These are phyloP conservation scores for Starmerella ratchasimensis DNA, from an alignment of 805 yeast species.

Conservation along the genomic window DNA sequence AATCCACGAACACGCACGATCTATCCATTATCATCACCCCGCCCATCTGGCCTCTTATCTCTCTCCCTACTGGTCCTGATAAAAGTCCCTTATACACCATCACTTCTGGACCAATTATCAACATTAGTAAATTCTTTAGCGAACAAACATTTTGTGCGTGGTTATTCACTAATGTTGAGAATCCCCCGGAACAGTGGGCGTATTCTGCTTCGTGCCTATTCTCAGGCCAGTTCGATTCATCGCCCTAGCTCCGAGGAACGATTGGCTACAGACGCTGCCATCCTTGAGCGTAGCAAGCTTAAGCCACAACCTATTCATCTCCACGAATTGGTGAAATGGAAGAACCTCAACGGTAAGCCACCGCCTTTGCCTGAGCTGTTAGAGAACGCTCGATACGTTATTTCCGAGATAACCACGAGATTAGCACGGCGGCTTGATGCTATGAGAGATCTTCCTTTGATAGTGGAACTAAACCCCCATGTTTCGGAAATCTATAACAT, in stretches of 20 bases:
- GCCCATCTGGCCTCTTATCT: no score
- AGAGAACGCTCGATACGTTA: slow-evolving; percentile 23
- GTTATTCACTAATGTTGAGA: no score
- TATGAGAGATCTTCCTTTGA: slow-evolving; percentile 64
- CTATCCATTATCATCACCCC: no score
- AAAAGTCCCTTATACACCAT: no score
- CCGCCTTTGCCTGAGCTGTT: slow-evolving; percentile 21
- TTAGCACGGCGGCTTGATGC: slow-evolving; percentile 58
- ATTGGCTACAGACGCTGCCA: slow-evolving; percentile 16
- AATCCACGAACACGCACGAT: no score
- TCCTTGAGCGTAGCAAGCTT: slow-evolving; percentile 15
- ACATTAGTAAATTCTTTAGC: no score
- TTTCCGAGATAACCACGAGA: slow-evolving; percentile 22
- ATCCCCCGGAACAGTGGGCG: no score
- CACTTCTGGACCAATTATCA: no score
- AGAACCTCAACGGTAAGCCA: slow-evolving; percentile 4
- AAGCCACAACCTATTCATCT: slow-evolving; percentile 18
- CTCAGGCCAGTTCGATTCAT: no score
- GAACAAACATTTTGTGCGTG: no score
- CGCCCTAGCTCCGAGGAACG: slow-evolving; percentile 11
- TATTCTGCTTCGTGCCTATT: no score
- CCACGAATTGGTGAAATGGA: slow-evolving; percentile 18
- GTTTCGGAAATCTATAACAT: slow-evolving; percentile 62
- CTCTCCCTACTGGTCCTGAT: no score
- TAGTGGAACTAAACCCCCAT: slow-evolving; percentile 75